Evolutionary conservation across 768 basidiomycete species (phyloP).

Genomic region (Lentinula aciculospora): DNA sequence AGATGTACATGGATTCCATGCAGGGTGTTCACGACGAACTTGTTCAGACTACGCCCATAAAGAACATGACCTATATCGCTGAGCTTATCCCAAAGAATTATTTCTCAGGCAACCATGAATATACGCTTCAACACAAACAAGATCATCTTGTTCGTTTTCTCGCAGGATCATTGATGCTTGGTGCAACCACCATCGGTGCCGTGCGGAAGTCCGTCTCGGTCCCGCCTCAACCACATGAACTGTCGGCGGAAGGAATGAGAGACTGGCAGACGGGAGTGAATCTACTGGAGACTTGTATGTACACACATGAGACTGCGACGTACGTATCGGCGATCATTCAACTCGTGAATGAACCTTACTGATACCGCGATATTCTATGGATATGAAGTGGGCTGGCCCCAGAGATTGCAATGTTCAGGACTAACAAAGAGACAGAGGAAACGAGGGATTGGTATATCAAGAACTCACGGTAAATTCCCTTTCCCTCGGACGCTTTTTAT

Average conservation of each 20-base stretch:
- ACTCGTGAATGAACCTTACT: not conserved
- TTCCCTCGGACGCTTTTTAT: not conserved
- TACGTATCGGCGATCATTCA: conserved; percentile 22
- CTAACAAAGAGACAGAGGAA: conserved; percentile 24
- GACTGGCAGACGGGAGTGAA: conserved; percentile 65
- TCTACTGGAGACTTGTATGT: conserved; percentile 67
- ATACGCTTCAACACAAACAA: conserved; percentile 57
- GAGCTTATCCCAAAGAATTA: conserved; percentile 50
- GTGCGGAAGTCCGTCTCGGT: conserved; percentile 33
- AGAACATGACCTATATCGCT: conserved; percentile 54
- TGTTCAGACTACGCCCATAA: conserved; percentile 41
- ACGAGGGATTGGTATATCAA: conserved; percentile 70
- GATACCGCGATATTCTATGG: not conserved
- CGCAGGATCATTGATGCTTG: conserved; percentile 70
- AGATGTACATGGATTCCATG: conserved; percentile 77
- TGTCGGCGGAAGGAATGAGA: conserved; percentile 41
- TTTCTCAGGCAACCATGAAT: conserved; percentile 17
- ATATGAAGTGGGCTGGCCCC: conserved; percentile 52
- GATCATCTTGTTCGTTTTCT: conserved; percentile 84
- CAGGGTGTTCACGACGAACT: conserved; percentile 58
- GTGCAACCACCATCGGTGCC: conserved; percentile 50
- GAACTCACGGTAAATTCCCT: conserved; percentile 32
- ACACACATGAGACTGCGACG: conserved; percentile 59
- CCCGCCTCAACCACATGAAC: conserved; percentile 43
- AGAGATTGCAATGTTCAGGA: conserved; percentile 64